Evolutionary conservation across 768 basidiomycete genomes (phyloP).

Genomic region (Calocera viscosa): DNA sequence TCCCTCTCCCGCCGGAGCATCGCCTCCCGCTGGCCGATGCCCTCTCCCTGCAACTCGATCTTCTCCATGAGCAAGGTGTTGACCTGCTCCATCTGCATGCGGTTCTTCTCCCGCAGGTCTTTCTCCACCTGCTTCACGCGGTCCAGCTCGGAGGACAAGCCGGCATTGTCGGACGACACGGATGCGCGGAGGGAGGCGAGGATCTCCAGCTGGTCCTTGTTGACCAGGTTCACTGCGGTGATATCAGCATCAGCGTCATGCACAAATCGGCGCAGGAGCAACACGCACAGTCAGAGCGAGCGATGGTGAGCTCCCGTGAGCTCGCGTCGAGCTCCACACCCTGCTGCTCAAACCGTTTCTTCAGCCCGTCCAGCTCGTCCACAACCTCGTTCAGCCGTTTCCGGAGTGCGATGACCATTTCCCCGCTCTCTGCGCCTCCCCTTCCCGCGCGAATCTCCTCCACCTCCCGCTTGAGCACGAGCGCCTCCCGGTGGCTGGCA

Average conservation of each 20-base stretch:
- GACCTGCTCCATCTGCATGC: constrained; percentile 83
- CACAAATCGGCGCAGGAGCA: constrained; percentile 15
- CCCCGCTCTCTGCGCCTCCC: constrained; percentile 42
- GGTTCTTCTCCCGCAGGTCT: constrained; percentile 67
- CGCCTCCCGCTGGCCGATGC: constrained; percentile 77
- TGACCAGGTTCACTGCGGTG: constrained; percentile 65
- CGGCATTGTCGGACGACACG: constrained; percentile 74
- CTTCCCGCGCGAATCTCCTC: constrained; percentile 87
- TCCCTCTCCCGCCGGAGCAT: constrained; percentile 78
- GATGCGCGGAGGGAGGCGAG: constrained; percentile 74
- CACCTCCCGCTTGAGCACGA: constrained; percentile 64
- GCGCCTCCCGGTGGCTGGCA: constrained; percentile 66
- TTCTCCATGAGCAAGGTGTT: constrained; percentile 81
- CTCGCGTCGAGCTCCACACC: constrained; percentile 54
- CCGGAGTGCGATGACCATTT: constrained; percentile 78
- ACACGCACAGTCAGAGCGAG: constrained; percentile 69
- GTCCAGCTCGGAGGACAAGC: constrained; percentile 55
- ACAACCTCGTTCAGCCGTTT: constrained; percentile 79
- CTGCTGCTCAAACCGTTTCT: constrained; percentile 55
- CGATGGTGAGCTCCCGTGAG: constrained; percentile 60
- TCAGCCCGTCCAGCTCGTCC: constrained; percentile 60
- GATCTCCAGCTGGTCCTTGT: constrained; percentile 88
- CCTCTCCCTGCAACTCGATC: constrained; percentile 76
- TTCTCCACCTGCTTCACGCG: constrained; percentile 53
- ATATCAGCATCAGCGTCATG: constrained; percentile 9